These are phyloP conservation scores for Agroathelia rolfsii DNA, from an alignment of 1,284 basidiomycete genomes.

Conservation along the genomic window DNA sequence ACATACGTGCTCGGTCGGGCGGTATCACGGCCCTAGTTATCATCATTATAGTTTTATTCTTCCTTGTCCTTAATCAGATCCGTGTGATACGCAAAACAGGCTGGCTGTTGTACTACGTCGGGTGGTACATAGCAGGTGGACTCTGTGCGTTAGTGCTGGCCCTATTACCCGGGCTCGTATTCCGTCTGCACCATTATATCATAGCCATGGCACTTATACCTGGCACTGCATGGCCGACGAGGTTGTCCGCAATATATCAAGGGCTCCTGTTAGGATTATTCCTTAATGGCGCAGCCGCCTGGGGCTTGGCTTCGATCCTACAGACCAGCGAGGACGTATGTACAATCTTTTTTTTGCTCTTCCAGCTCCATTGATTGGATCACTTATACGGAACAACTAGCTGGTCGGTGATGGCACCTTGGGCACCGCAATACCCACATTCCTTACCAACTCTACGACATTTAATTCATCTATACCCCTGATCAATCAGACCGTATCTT, in stretches of 20 bases:
- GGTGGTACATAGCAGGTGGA: conserved; percentile 63
- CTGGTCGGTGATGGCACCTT: conserved; percentile 66
- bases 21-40: conserved; percentile 66
- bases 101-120: conserved; percentile 65
- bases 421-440: conserved; percentile 60
- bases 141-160: conserved; percentile 58
- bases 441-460: conserved; percentile 62
- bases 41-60: conserved; percentile 52
- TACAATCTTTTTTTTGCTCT: conserved; percentile 9
- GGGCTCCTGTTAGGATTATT: conserved; percentile 79
- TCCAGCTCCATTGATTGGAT: conserved; percentile 4
- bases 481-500: conserved; percentile 48
- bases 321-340: conserved; percentile 67
- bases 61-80: conserved; percentile 64
- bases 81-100: conserved; percentile 80
- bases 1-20: conserved; percentile 59
- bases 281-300: conserved; percentile 67
- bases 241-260: conserved; percentile 70
- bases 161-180: conserved; percentile 56
- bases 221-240: conserved; percentile 73
- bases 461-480: conserved; percentile 49
- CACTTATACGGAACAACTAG: conserved; percentile 22
- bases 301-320: conserved; percentile 72
- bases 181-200: conserved; percentile 72
- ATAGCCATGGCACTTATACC: conserved; percentile 69